These are phyloP conservation scores for Blepharisma stoltei DNA, from an alignment of 73 alveolate genomes.

Conservation along the genomic window DNA sequence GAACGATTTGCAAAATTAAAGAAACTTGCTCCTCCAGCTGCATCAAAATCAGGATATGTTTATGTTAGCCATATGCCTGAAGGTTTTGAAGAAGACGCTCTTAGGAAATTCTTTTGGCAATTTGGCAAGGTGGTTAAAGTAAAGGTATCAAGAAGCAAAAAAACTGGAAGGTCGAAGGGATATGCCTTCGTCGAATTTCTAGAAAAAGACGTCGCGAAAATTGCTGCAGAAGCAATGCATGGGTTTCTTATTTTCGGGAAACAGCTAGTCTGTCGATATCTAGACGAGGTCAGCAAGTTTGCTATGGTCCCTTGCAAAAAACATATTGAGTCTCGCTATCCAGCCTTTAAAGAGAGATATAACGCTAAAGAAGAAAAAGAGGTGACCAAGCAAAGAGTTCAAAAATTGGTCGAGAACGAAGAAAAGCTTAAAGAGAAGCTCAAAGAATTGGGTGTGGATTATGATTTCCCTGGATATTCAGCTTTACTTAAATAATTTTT, in stretches of 20 bases:
- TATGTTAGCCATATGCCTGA: slow-evolving; percentile 96
- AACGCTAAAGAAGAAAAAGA: slow-evolving; percentile 70
- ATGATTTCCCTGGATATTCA: slow-evolving; percentile 85
- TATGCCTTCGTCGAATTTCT: slow-evolving; percentile 92
- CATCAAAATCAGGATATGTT: slow-evolving; percentile 33
- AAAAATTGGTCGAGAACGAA: slow-evolving; percentile 84
- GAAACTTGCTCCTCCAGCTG: slow-evolving; percentile 21
- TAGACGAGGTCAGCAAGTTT: slow-evolving; percentile 57
- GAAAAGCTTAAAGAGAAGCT: slow-evolving; percentile 80
- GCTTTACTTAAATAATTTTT: slow-evolving; percentile 32
- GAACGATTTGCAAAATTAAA: slow-evolving; percentile 20
- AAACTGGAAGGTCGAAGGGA: slow-evolving; percentile 94
- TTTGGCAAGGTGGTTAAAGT: slow-evolving; percentile 85
- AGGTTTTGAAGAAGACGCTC: slow-evolving; percentile 88
- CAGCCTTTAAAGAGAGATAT: slow-evolving; percentile 48
- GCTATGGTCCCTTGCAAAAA: slow-evolving; percentile 82
- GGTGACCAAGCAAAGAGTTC: slow-evolving; percentile 60
- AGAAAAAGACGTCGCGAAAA: slow-evolving; percentile 80
- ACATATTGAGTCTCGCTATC: slow-evolving; percentile 63
- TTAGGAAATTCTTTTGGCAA: slow-evolving; percentile 85
- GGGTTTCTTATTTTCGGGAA: slow-evolving; percentile 82
- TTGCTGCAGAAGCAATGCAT: slow-evolving; percentile 93
- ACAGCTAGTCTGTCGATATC: slow-evolving; percentile 73
- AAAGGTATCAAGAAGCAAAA: slow-evolving; percentile 73
- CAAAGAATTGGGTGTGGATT: slow-evolving; percentile 81